These are phyloP conservation scores for Fusarium heterosporum DNA, from an alignment of 2,329 filamentous ascomycete genomes.

Conservation along the genomic window DNA sequence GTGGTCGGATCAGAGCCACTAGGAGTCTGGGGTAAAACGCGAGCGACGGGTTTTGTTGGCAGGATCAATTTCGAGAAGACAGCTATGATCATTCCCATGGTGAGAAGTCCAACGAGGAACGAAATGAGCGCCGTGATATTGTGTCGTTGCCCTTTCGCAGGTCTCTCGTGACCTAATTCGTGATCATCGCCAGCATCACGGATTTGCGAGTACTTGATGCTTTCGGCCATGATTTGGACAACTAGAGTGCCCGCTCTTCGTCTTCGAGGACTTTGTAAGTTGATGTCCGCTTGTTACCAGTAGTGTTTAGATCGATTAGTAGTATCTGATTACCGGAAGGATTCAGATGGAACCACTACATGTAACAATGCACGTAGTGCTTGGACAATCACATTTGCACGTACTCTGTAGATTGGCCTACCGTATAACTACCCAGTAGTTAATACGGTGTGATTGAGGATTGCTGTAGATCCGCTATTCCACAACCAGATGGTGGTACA, in stretches of 20 bases:
- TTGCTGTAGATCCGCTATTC: background rate
- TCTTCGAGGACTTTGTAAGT: background rate
- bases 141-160: too few species aligned
- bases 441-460: background rate
- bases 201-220: background rate
- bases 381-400: background rate
- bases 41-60: background rate
- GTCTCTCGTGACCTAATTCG: background rate
- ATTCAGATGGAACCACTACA: background rate
- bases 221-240: background rate
- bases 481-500: background rate
- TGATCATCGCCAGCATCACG: background rate
- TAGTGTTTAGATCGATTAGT: background rate
- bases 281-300: background rate
- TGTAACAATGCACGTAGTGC: background rate
- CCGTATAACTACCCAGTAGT: background rate
- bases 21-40: background rate
- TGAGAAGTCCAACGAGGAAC: background rate
- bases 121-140: background rate
- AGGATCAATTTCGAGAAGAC: background rate
- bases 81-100: background rate
- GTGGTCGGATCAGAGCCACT: conserved; percentile 3
- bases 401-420: too few species aligned
- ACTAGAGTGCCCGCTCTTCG: background rate
- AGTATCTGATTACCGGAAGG: background rate